A percentile compares a stretch with the other conserved stretches of the same genome.
Conservation (phyloP, 768 basidiomycete species). For the Suillus hirtellus region DNA sequence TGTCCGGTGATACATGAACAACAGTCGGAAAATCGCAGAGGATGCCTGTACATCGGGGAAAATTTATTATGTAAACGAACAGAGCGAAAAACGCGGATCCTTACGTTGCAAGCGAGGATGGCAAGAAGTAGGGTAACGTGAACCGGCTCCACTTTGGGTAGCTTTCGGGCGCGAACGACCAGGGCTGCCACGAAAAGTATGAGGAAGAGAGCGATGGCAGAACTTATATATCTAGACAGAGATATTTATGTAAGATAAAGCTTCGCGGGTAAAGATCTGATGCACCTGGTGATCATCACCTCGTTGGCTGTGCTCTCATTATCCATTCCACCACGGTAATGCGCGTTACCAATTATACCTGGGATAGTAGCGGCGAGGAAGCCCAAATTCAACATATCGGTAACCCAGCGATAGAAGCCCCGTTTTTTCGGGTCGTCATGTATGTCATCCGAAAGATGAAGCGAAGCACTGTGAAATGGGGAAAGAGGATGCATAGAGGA, state of each 20-base stretch:
- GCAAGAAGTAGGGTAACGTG: constrained; percentile 22
- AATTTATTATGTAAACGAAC: neutral
- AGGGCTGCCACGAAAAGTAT: constrained; percentile 21
- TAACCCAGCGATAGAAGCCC: constrained; percentile 31
- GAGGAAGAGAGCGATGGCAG: constrained; percentile 24
- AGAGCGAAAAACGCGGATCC: constrained; percentile 13
- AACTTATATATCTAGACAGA: constrained; percentile 30
- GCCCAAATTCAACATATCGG: constrained; percentile 23
- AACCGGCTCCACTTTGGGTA: constrained; percentile 30
- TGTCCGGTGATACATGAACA: constrained; percentile 37
- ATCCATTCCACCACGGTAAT: constrained; percentile 21
- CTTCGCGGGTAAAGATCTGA: constrained; percentile 15
- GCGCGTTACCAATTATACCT: constrained; percentile 31
- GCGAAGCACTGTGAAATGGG: constrained; percentile 12
- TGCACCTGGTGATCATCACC: constrained; percentile 24
- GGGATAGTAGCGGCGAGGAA: constrained; percentile 35
- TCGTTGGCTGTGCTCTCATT: constrained; percentile 19
- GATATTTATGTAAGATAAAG: neutral
- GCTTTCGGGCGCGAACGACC: constrained; percentile 26
- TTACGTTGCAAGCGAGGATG: constrained; percentile 33
- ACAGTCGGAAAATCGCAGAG: constrained; percentile 41
- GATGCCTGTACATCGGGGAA: constrained; percentile 15
- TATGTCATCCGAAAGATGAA: constrained; percentile 8
- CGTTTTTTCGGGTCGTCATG: constrained; percentile 34
- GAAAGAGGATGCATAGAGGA: constrained; percentile 18